Conservation (phyloP, 1,284 basidiomycete species). For the Boletus sp. region DNA sequence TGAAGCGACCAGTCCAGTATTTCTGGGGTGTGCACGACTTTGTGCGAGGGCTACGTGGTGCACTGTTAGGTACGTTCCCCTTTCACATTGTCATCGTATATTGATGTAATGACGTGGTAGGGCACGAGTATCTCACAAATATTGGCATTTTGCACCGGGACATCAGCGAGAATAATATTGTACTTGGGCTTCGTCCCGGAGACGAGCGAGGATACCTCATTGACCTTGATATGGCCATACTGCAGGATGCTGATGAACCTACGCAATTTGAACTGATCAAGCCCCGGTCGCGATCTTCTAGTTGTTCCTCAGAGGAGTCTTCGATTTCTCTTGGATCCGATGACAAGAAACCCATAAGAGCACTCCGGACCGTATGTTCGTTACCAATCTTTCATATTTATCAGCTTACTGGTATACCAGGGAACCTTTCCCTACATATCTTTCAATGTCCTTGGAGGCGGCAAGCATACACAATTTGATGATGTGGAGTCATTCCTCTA, state of each 20-base stretch:
- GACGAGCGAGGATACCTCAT: background rate
- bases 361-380: background rate
- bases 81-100: background rate
- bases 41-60: background rate
- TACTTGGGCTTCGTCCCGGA: background rate
- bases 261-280: background rate
- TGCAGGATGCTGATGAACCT: background rate
- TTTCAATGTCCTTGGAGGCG: background rate
- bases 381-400: fast-evolving
- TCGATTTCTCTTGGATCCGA: background rate
- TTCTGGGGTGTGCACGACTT: background rate
- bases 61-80: conserved; percentile 4
- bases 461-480: background rate
- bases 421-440: background rate
- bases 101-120: background rate
- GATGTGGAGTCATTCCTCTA: background rate
- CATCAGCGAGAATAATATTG: background rate
- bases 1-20: background rate
- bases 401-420: background rate
- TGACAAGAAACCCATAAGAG: background rate
- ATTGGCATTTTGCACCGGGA: background rate
- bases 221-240: background rate
- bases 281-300: background rate
- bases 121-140: background rate
- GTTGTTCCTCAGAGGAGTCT: background rate